A percentile compares a stretch with the other conserved stretches of the same genome.
Evolutionary conservation across 768 basidiomycete species (phyloP).

Genomic region (Rhodocollybia butyracea): DNA sequence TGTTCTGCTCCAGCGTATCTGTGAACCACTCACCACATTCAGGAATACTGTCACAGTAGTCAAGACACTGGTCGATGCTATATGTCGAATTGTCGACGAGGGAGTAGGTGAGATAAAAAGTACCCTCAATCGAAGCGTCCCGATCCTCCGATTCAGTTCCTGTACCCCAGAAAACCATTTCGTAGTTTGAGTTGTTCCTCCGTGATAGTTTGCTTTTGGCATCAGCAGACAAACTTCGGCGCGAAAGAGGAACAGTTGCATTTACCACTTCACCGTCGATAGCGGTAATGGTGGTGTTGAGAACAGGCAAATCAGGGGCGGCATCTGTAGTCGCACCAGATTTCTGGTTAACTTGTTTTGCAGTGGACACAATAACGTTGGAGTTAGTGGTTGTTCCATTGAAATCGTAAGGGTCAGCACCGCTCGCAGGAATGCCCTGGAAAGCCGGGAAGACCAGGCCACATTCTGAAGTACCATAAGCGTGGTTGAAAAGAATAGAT

Average conservation of each 20-base stretch:
- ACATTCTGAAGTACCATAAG: background rate
- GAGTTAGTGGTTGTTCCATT: conserved; percentile 26
- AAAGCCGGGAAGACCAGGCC: conserved; percentile 3
- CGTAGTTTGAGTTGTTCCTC: conserved; percentile 21
- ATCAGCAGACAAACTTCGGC: conserved; percentile 5
- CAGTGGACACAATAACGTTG: conserved; percentile 32
- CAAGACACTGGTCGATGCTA: conserved; percentile 39
- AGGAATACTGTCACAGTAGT: conserved; percentile 33
- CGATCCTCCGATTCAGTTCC: conserved; percentile 31
- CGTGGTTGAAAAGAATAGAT: background rate
- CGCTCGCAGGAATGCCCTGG: conserved; percentile 2
- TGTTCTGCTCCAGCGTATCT: background rate
- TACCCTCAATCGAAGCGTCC: conserved; percentile 43
- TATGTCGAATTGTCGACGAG: conserved; percentile 44
- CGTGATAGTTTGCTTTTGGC: conserved; percentile 5
- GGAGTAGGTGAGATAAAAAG: conserved; percentile 46
- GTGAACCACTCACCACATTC: conserved; percentile 37
- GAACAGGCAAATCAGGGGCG: conserved; percentile 32
- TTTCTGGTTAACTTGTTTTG: conserved; percentile 36
- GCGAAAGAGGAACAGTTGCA: conserved; percentile 4
- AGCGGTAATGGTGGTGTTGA: conserved; percentile 38
- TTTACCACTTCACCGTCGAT: conserved; percentile 38
- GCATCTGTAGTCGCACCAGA: conserved; percentile 24
- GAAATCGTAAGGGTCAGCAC: background rate
- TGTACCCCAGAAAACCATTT: conserved; percentile 36